Conservation (phyloP, 2,329 filamentous ascomycete species). For the Colletotrichum gigasporum region DNA sequence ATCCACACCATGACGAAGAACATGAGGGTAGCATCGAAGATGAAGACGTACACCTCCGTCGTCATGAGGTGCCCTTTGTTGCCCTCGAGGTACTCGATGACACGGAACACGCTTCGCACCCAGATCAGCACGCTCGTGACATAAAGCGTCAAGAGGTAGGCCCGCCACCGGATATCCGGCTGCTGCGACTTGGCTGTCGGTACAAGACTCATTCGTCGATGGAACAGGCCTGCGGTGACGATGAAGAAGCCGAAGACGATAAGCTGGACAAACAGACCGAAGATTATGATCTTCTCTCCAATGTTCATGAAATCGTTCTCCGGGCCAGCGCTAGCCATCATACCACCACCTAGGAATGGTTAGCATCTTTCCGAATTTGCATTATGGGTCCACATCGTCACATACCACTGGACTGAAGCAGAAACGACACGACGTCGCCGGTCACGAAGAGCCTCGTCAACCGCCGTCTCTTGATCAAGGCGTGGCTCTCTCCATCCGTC, state of each 20-base stretch:
- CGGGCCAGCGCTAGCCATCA: slow-evolving; percentile 21
- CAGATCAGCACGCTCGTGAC: slow-evolving; percentile 50
- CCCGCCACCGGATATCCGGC: slow-evolving; percentile 38
- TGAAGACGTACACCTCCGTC: slow-evolving; percentile 51
- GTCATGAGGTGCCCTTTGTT: slow-evolving; percentile 49
- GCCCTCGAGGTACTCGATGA: slow-evolving; percentile 57
- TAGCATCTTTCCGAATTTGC: not conserved
- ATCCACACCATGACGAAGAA: slow-evolving; percentile 45
- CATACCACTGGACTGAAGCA: slow-evolving; percentile 40
- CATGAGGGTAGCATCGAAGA: slow-evolving; percentile 56
- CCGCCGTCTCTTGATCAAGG: slow-evolving; percentile 53
- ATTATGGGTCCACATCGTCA: not conserved
- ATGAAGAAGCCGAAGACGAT: slow-evolving; percentile 63
- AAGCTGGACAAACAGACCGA: slow-evolving; percentile 63
- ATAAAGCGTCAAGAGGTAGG: slow-evolving; percentile 43
- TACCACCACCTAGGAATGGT: slow-evolving; percentile 12
- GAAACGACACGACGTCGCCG: slow-evolving; percentile 59
- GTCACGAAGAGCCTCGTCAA: slow-evolving; percentile 61
- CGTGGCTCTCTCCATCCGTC: slow-evolving; percentile 48
- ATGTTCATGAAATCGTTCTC: slow-evolving; percentile 31
- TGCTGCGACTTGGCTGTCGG: slow-evolving; percentile 34
- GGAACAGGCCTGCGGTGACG: slow-evolving; percentile 53
- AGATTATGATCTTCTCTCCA: slow-evolving; percentile 59
- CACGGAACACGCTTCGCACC: slow-evolving; percentile 55
- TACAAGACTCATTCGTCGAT: slow-evolving; percentile 38